Base-by-base conservation (phyloP, 345 rosid genomes). In the Schrenkiella parvula region DNA sequence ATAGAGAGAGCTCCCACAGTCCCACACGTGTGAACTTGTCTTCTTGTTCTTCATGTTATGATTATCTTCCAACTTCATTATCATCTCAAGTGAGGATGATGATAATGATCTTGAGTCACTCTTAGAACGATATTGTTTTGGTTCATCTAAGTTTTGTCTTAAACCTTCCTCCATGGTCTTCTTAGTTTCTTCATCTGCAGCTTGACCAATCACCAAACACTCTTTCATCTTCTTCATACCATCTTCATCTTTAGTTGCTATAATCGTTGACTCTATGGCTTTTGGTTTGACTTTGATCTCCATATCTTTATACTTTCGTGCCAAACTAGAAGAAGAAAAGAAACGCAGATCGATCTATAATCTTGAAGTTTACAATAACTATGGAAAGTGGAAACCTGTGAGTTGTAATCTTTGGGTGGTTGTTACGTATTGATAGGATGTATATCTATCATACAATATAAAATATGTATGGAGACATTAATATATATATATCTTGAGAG, bases 1-100 rank as follows among this genome's bases (percentile, higher is more conserved):
- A 50, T 90, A 93, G 7, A 90, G 93, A 6, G 84, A 17, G 83
- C 89, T 90, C 0, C 80, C 97, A 58, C 98, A 90, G 72, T 92
- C 98, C 96, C 96, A 90, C 8, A 88, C 82, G 56, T 87, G 88
- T 83, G 63, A 89, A 84, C 23, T 68, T 17, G 77, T 21, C 56
- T 48, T 79, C 51, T 54, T 78, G 46, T 59, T 66, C 26, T 35
- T 59, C 56, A 77, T 29, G 62, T 60, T 54, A 9, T 6, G 51
- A 14, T 26, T 39, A 18, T 61, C 41, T 37, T 55, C 65, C 31
- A 64, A 18, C 25, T 34, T 73, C 29, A 32, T 55, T 19, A 31
- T 34, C 25, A 28, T 62, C 7, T 41, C 69, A 63, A 53, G 64
- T 2, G 66, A 23, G 6, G 68, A 19, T 29, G 59, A 28, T 26